Base-by-base conservation (phyloP, 257 asterid genomes). In the Leonotis leonurus region DNA sequence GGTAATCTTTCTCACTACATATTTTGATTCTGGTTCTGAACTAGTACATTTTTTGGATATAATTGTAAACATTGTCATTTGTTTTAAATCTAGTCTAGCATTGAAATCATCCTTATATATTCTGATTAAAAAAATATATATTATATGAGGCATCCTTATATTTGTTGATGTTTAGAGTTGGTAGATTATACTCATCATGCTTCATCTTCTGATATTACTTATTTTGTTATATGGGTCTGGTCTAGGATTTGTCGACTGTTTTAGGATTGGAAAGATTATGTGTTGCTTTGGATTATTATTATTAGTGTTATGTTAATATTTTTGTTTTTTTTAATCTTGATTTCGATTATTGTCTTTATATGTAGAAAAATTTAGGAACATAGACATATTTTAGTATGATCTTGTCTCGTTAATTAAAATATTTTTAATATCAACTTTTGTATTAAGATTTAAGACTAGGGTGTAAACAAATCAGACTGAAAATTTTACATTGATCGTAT, bases 11-110 rank as follows among this genome's bases (percentile, higher is more conserved):
- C 53, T 40, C 32, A 33, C 43, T 37, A 26, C 26, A 40, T 59
- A 70, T 62, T 64, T 58, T 30, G 41, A 20, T 30, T 45, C 45
- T 52, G 64, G 14, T 30, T 45, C 45, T 52, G 64, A 29, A 56
- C 27, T 52, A 55, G n/a, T 21, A 35, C n/a, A 33, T 14, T 55
- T 54, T 51, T 65, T 37, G 46, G 73, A 50, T 60, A 60, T 1
- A 62, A 36, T 20, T 13, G 32, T 49, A 22, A 24, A 32, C 48
- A 59, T 64, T 13, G 6, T 14, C 46, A 24, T 53, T 48, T n/a
- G 62, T 57, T 33, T 63, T 57, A 8, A 50, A 26, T 43, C 35
- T 48, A 4, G 52, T 44, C n/a, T 51, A 48, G 22, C 12, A 14
- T 70, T 48, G 26, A 56, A 35, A 14, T 58, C 35, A 1, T 40